phyloP scores from a whole-genome alignment of 2,329 filamentous ascomycete species.

The Hirsutella rhossiliensis region DNA sequence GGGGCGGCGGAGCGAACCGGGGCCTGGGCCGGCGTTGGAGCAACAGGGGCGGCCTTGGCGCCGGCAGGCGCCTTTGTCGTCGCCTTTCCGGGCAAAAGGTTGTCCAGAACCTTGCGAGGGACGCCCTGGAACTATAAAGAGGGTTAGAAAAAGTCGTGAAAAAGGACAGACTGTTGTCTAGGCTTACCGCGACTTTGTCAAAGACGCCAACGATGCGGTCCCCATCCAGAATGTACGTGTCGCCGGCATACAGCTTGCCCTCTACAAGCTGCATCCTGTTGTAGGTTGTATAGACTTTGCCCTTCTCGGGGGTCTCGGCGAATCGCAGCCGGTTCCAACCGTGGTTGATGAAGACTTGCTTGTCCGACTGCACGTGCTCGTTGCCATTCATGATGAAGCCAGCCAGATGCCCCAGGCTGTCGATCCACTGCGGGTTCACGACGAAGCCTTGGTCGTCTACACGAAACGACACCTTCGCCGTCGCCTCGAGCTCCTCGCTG shows the following conservation, averaged over 20 bases:
- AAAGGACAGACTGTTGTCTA: slow-evolving; percentile 12
- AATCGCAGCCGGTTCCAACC: slow-evolving; percentile 35
- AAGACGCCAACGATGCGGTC: slow-evolving; percentile 24
- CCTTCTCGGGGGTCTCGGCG: not conserved
- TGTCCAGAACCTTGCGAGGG: slow-evolving; percentile 21
- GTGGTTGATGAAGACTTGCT: slow-evolving; percentile 47
- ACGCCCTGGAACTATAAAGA: slow-evolving; percentile 36
- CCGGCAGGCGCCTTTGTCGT: not conserved
- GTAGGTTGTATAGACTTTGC: slow-evolving; percentile 34
- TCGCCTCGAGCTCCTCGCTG: slow-evolving; percentile 10
- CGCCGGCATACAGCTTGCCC: slow-evolving; percentile 31
- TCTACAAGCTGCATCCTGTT: slow-evolving; percentile 43
- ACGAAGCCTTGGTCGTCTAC: not conserved
- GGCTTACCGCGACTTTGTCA: slow-evolving; percentile 48
- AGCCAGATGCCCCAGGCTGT: slow-evolving; percentile 45
- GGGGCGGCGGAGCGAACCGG: too few species aligned
- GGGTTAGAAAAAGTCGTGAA: not conserved
- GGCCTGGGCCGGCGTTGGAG: not conserved
- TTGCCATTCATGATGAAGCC: slow-evolving; percentile 50
- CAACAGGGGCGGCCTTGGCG: not conserved
- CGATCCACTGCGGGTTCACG: slow-evolving; percentile 35
- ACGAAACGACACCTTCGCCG: slow-evolving; percentile 34
- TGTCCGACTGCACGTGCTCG: slow-evolving; percentile 38
- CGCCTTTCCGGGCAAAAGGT: not conserved
- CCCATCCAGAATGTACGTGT: slow-evolving; percentile 40